Conservation (phyloP, 2,329 filamentous ascomycete genomes). For the Cercospora sesami region DNA sequence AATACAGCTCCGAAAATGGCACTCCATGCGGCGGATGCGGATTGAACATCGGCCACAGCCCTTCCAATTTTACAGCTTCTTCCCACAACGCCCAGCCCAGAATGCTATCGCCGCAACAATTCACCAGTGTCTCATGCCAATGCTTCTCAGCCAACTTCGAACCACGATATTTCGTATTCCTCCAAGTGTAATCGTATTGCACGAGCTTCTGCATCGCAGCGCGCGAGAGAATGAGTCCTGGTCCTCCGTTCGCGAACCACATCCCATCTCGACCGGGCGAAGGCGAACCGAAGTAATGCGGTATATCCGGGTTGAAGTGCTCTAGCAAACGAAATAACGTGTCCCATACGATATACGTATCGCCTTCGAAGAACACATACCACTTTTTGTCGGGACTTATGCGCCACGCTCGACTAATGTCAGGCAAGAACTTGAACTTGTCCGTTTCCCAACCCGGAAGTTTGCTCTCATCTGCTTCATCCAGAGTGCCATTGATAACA, state of each 20-base stretch:
- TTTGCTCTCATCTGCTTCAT: neutral
- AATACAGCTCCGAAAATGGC: slow-evolving; percentile 50
- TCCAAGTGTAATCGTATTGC: slow-evolving; percentile 25
- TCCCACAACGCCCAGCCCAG: slow-evolving; percentile 51
- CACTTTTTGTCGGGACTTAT: slow-evolving; percentile 50
- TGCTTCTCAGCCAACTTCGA: slow-evolving; percentile 34
- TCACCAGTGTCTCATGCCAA: slow-evolving; percentile 46
- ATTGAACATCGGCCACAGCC: slow-evolving; percentile 53
- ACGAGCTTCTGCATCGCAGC: slow-evolving; percentile 49
- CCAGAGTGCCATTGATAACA: slow-evolving; percentile 24
- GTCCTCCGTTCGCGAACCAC: slow-evolving; percentile 54
- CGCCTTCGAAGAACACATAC: slow-evolving; percentile 57
- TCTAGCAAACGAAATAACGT: slow-evolving; percentile 30
- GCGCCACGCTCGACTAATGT: slow-evolving; percentile 52
- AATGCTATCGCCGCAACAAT: slow-evolving; percentile 55
- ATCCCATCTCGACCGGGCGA: slow-evolving; percentile 38
- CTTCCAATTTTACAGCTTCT: slow-evolving; percentile 45
- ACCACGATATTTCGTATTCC: slow-evolving; percentile 44
- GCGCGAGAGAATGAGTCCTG: slow-evolving; percentile 51
- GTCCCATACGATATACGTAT: slow-evolving; percentile 50
- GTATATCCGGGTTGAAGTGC: slow-evolving; percentile 19
- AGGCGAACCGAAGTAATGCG: slow-evolving; percentile 25
- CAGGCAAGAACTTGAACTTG: slow-evolving; percentile 57
- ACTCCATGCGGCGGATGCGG: slow-evolving; percentile 54
- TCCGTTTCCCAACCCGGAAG: slow-evolving; percentile 52